Evolutionary conservation across 495 filamentous ascomycete species (phyloP).

Genomic region (Tuber microsphaerosporum): DNA sequence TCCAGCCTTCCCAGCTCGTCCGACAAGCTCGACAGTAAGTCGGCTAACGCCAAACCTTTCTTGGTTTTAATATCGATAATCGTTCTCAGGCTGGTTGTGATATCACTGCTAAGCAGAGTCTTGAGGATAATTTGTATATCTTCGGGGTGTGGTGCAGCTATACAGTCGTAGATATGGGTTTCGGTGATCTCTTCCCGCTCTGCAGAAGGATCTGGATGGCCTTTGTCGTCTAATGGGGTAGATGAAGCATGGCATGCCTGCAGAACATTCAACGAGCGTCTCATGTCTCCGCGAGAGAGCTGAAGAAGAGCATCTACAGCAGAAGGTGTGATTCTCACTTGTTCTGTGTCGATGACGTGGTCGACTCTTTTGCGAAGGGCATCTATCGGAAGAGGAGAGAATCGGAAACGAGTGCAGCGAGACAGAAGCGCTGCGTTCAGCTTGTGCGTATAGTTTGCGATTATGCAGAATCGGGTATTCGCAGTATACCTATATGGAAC

Average conservation of each 20-base stretch:
- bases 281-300: conserved; percentile 93
- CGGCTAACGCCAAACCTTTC: conserved; percentile 86
- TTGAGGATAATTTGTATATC: conserved; percentile 78
- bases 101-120: conserved; percentile 76
- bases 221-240: conserved; percentile 62
- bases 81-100: conserved; percentile 76
- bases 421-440: conserved; percentile 90
- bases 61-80: conserved; percentile 76
- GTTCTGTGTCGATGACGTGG: conserved; percentile 80
- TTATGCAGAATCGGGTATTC: conserved; percentile 96
- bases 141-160: conserved; percentile 84
- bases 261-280: conserved; percentile 85
- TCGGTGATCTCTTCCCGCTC: conserved; percentile 80
- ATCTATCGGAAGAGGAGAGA: conserved; percentile 79
- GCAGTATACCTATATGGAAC: conserved; percentile 62
- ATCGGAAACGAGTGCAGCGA: conserved; percentile 88
- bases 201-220: conserved; percentile 53
- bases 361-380: conserved; percentile 82
- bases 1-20: conserved; percentile 77
- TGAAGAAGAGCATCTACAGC: conserved; percentile 73
- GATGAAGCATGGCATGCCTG: conserved; percentile 85
- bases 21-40: conserved; percentile 76
- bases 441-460: conserved; percentile 99
- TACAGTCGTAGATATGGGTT: conserved; percentile 91
- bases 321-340: conserved; percentile 70